Conservation (phyloP, 192 early-diverging fungal species). For the Umbelopsis sp. region DNA sequence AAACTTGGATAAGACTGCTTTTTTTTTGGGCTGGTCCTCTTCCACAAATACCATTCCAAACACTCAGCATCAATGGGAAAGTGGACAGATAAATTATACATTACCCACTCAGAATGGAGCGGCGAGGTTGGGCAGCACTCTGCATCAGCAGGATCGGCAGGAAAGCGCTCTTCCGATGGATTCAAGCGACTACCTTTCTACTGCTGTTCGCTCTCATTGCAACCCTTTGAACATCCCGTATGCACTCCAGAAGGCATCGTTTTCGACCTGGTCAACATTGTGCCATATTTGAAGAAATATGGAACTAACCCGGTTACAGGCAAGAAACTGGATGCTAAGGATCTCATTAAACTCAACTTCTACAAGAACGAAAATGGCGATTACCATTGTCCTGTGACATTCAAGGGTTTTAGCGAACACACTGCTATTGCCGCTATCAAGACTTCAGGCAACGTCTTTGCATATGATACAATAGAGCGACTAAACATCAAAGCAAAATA, state of each 20-base stretch:
- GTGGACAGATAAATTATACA: slow-evolving; percentile 84
- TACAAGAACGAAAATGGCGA: slow-evolving; percentile 80
- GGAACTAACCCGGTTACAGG: slow-evolving; percentile 88
- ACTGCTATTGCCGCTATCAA: slow-evolving; percentile 87
- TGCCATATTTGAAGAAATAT: slow-evolving; percentile 78
- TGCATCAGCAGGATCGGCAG: slow-evolving; percentile 64
- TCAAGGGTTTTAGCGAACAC: slow-evolving; percentile 81
- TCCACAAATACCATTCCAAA: background rate
- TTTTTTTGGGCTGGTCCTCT: background rate
- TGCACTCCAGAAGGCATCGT: slow-evolving; percentile 86
- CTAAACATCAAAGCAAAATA: slow-evolving; percentile 84
- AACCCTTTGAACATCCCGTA: slow-evolving; percentile 83
- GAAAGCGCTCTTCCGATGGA: slow-evolving; percentile 50
- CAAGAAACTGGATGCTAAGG: slow-evolving; percentile 67
- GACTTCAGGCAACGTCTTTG: slow-evolving; percentile 86
- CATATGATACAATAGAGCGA: slow-evolving; percentile 82
- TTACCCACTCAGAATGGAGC: slow-evolving; percentile 72
- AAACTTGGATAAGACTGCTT: background rate
- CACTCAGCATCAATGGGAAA: slow-evolving; percentile 43
- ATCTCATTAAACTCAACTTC: slow-evolving; percentile 79
- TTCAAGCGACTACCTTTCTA: slow-evolving; percentile 81
- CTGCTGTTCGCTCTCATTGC: slow-evolving; percentile 90
- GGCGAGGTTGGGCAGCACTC: slow-evolving; percentile 57
- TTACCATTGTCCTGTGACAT: slow-evolving; percentile 89
- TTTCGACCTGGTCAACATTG: slow-evolving; percentile 87